Evolutionary conservation across 2,329 filamentous ascomycete genomes (phyloP).

Genomic region (Juglanconis sp.): DNA sequence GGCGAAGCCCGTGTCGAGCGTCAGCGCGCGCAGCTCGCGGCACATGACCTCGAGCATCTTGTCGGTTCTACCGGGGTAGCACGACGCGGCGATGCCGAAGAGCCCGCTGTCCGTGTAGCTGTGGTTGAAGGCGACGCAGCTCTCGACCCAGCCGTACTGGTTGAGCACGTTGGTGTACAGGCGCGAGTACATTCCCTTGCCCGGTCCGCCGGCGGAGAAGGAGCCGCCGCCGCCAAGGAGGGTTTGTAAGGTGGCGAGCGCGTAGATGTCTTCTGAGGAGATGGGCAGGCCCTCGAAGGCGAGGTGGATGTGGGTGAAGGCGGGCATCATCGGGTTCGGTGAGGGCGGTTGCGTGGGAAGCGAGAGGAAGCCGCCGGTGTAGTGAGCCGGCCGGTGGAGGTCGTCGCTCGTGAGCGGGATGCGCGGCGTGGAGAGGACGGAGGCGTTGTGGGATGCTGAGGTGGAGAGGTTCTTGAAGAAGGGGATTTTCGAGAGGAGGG

Average conservation of each 20-base stretch:
- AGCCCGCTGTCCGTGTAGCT: conserved; percentile 93
- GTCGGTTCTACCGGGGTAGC: conserved; percentile 71
- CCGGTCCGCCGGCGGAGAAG: conserved; percentile 92
- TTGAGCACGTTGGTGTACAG: conserved; percentile 98
- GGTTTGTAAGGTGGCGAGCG: conserved; percentile 90
- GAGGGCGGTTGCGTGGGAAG: conserved; percentile 78
- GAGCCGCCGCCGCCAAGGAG: conserved; percentile 94
- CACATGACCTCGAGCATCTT: conserved; percentile 95
- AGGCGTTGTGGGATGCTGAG: conserved; percentile 61
- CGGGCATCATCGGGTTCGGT: conserved; percentile 70
- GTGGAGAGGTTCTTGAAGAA: conserved; percentile 88
- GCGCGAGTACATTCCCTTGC: conserved; percentile 98
- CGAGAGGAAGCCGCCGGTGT: conserved; percentile 90
- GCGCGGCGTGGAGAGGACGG: conserved; percentile 46
- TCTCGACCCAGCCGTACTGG: conserved; percentile 96
- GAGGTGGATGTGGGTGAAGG: conserved; percentile 89
- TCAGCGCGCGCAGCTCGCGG: conserved; percentile 77
- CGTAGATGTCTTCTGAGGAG: conserved; percentile 88
- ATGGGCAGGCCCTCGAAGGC: conserved; percentile 95
- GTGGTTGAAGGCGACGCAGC: conserved; percentile 94
- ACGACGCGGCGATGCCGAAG: conserved; percentile 89
- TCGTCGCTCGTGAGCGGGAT: conserved; percentile 47
- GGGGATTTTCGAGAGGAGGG: conserved; percentile 69
- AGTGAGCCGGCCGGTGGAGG: conserved; percentile 67
- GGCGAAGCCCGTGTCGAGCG: conserved; percentile 70